A percentile compares a stretch with the other conserved stretches of the same genome.
phyloP scores from a whole-genome alignment of 805 yeast genomes.

The Candida quercuum region DNA sequence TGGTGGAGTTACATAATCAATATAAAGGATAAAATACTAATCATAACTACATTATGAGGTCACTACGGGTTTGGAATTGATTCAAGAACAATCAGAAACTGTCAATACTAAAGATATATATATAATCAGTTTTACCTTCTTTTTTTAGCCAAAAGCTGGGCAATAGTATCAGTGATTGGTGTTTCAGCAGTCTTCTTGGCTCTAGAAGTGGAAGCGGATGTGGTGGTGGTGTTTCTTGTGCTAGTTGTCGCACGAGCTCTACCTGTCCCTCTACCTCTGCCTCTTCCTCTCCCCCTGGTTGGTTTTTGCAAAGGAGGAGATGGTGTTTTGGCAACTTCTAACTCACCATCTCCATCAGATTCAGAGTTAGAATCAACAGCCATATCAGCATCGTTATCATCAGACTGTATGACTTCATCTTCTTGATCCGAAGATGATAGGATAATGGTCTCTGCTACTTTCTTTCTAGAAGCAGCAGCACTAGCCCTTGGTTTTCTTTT shows the following conservation, averaged over 20 bases:
- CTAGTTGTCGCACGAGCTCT: not conserved
- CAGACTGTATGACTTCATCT: not conserved
- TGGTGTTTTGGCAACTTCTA: not conserved
- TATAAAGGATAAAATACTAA: no score
- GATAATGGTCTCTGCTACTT: not conserved
- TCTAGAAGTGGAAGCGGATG: not conserved
- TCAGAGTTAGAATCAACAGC: not conserved
- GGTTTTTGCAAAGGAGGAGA: not conserved
- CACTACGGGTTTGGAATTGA: no score
- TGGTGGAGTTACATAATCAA: no score
- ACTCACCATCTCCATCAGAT: not conserved
- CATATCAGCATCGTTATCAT: not conserved
- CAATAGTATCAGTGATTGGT: conserved; percentile 2
- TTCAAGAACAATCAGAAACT: no score
- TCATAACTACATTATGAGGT: no score
- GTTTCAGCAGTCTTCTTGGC: not conserved
- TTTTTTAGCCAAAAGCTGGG: conserved; percentile 1
- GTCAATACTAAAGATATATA: no score
- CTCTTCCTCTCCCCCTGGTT: not conserved
- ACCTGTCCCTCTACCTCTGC: not conserved
- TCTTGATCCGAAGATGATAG: not conserved
- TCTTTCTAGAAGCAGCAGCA: not conserved
- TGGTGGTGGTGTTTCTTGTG: not conserved
- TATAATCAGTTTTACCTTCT: not conserved
- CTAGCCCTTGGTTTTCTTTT: not conserved